Base-by-base conservation (phyloP, 2,329 filamentous ascomycete species). In the Xylariaceae sp. region DNA sequence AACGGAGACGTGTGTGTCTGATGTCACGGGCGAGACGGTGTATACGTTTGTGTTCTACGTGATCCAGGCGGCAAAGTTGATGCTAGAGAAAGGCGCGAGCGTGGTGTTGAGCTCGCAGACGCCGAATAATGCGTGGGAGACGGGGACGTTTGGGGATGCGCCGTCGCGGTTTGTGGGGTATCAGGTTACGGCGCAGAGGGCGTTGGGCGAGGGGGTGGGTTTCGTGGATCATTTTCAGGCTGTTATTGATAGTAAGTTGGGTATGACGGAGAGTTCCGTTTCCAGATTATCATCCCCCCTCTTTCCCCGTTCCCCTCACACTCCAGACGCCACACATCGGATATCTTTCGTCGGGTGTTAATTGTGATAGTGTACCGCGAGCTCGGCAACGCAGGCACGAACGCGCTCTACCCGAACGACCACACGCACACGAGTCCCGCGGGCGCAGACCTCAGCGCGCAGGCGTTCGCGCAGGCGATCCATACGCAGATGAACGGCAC, bases 61-160 rank as follows among this genome's bases (percentile, higher is more conserved):
- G 37, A 53, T 59, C 8, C 60, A 68, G 58, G 70, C 69, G 0
- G 61, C 70, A 18, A 65, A 65, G 61, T 45, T 68, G 66, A 69
- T 75, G 49, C 66, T 73, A 10, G 71, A 76, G 54, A 85, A 85
- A 69, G 86, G 86, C 2, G 85, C 83, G 1, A 79, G 76, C 17
- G 85, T 88, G 30, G 75, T 88, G 50, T 75, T 88, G 30, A 79
- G 77, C 41, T 79, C 75, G 39, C 79, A 80, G 66, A 88, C 82
- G 18, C 83, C 86, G 0, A 82, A 87, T 66, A 87, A 87, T 65
- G 75, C 78, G 0, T 88, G 82, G 80, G 84, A 87, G 66, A 74
- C 73, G 0, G 83, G 83, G 0, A 74, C 65, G 0, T 85, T 78
- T 64, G 62, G 62, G 3, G 80, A 80, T 60, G 64, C 67, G 0